phyloP scores from a whole-genome alignment of 2,329 filamentous ascomycete genomes.

The Diaporthe caulivora region DNA sequence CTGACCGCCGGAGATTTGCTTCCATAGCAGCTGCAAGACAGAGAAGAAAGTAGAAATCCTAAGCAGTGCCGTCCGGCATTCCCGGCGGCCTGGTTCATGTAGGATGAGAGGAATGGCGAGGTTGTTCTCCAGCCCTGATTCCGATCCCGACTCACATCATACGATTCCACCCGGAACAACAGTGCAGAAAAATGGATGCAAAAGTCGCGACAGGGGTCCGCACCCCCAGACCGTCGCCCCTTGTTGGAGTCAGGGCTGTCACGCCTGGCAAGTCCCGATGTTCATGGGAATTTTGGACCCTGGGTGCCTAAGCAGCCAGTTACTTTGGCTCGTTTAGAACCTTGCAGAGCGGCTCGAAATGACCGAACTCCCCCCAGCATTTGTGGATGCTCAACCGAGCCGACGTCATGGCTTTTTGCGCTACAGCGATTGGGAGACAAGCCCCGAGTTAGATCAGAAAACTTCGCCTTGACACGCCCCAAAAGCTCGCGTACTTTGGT shows the following conservation, averaged over 20 bases:
- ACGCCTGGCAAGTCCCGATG: conserved; percentile 1
- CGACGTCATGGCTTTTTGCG: not conserved
- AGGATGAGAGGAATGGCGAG: conserved; percentile 10
- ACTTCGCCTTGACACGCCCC: not conserved
- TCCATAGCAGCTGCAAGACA: not conserved
- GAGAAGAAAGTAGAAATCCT: not conserved
- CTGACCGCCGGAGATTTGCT: conserved; percentile 6
- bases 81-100: not conserved
- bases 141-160: conserved; percentile 9
- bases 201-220: conserved; percentile 5
- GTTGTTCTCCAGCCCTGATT: conserved; percentile 4
- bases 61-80: conserved; percentile 3
- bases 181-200: not conserved
- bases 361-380: not conserved
- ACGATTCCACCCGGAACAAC: conserved; percentile 8
- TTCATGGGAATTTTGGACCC: conserved; percentile 3
- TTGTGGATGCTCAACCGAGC: not conserved
- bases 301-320: not conserved
- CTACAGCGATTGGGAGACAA: not conserved
- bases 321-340: not conserved
- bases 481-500: not conserved
- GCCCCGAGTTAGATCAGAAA: conserved; percentile 1
- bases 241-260: not conserved
- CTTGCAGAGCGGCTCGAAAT: conserved; percentile 12
- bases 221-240: conserved; percentile 9